These are phyloP conservation scores for Xylaria multiplex DNA, from an alignment of 2,329 filamentous ascomycete species.

Conservation along the genomic window DNA sequence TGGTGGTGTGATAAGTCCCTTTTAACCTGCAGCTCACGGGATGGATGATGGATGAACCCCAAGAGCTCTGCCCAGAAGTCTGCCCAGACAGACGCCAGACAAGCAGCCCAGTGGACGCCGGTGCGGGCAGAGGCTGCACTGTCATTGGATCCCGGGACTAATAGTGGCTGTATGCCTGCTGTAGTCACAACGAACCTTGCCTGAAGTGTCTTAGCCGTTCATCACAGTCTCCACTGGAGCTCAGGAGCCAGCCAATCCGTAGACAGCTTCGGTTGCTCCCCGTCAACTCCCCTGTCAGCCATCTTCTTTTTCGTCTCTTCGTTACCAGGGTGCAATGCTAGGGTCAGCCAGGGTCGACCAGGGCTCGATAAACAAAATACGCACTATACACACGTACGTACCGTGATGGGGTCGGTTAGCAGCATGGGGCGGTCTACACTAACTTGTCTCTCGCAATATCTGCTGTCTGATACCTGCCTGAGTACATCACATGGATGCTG, in stretches of 20 bases:
- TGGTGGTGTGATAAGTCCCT: slow-evolving; percentile 31
- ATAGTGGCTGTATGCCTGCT: slow-evolving; percentile 20
- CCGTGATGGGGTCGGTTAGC: slow-evolving; percentile 25
- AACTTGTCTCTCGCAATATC: slow-evolving; percentile 32
- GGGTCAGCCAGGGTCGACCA: no score
- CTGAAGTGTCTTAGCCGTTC: slow-evolving; percentile 34
- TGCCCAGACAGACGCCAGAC: no score
- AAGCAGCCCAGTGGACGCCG: slow-evolving; percentile 23
- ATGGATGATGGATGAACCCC: slow-evolving; percentile 20
- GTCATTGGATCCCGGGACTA: slow-evolving; percentile 32
- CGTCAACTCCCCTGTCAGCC: slow-evolving; percentile 35
- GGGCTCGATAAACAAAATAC: slow-evolving; percentile 35
- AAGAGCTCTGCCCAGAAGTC: slow-evolving; percentile 21
- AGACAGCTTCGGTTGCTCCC: slow-evolving; percentile 40
- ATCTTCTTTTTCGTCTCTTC: slow-evolving; percentile 11
- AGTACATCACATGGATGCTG: slow-evolving; percentile 8
- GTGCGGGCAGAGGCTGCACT: slow-evolving; percentile 15
- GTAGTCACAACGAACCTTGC: slow-evolving; percentile 28
- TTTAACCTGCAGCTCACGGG: slow-evolving; percentile 32
- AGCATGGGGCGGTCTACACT: slow-evolving; percentile 8
- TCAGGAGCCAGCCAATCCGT: slow-evolving; percentile 41
- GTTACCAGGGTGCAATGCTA: no score
- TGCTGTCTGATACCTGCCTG: slow-evolving; percentile 2
- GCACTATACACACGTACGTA: slow-evolving; percentile 10
- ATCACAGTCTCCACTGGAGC: slow-evolving; percentile 20